A percentile compares a stretch with the other conserved stretches of the same genome.
These are phyloP conservation scores for Eutypa lata DNA, from an alignment of 2,329 filamentous ascomycete genomes.

Conservation along the genomic window DNA sequence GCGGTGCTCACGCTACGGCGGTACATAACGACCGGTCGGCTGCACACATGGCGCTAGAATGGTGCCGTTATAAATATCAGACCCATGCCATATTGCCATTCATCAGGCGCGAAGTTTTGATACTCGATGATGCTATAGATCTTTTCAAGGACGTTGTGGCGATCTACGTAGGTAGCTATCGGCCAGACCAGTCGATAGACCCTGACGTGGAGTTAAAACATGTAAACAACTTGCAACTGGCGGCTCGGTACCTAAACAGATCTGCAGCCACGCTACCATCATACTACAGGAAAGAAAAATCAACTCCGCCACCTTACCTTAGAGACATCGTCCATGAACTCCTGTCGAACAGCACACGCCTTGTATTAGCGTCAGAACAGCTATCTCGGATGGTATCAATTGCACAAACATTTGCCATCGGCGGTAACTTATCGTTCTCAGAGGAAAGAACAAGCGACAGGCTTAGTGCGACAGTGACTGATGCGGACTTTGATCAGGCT, in stretches of 20 bases:
- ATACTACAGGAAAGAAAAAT: too few species aligned
- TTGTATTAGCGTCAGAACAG: background rate
- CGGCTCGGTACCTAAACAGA: too few species aligned
- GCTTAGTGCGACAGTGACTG: background rate
- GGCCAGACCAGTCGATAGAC: background rate
- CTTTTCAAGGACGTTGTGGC: background rate
- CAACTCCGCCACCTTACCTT: background rate
- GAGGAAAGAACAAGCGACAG: too few species aligned
- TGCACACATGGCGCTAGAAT: background rate
- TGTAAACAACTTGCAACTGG: background rate
- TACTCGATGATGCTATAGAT: background rate
- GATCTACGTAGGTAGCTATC: background rate
- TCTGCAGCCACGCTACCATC: too few species aligned
- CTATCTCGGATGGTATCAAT: background rate
- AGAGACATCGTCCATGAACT: background rate
- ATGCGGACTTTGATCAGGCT: background rate
- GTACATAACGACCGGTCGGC: background rate
- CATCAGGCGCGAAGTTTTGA: background rate
- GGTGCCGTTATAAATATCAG: background rate
- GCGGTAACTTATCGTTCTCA: too few species aligned
- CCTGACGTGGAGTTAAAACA: background rate
- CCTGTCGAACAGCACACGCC: background rate
- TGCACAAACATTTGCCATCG: background rate
- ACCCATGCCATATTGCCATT: background rate
- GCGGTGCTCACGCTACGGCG: background rate